phyloP scores from a whole-genome alignment of 345 rosid genomes.

The Lepidium sativum region DNA sequence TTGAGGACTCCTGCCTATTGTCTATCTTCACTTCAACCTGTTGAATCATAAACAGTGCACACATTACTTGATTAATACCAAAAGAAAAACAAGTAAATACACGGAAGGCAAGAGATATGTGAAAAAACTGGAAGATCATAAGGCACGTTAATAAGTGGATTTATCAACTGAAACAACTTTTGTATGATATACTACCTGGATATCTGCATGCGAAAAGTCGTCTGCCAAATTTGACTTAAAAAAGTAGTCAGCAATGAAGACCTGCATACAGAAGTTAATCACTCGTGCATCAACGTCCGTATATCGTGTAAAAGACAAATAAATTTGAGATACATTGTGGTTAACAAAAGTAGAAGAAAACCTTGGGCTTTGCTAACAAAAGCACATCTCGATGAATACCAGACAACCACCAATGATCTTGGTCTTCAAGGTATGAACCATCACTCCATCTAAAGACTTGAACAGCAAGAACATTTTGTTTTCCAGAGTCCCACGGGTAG shows the following conservation, averaged over 20 bases:
- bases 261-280: conserved; percentile 44
- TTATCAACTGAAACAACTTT: background rate
- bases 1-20: conserved; percentile 39
- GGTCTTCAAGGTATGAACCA: conserved; percentile 99
- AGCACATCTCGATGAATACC: conserved; percentile 97
- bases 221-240: conserved; percentile 68
- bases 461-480: conserved; percentile 83
- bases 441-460: conserved; percentile 99
- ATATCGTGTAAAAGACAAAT: background rate
- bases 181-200: conserved; percentile 42
- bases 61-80: background rate
- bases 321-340: background rate
- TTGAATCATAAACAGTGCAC: background rate
- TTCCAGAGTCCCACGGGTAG: conserved; percentile 57
- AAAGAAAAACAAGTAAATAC: background rate
- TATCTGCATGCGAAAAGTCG: conserved; percentile 57
- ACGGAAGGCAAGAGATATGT: background rate
- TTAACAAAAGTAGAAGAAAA: conserved; percentile 15
- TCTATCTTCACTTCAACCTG: conserved; percentile 96
- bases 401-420: conserved; percentile 99
- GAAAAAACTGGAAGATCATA: background rate
- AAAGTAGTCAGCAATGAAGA: conserved; percentile 86
- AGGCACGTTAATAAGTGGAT: conserved; percentile 3
- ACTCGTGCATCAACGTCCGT: background rate
- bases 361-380: conserved; percentile 96